phyloP scores from a whole-genome alignment of 139 green algal genomes.

The Volvox africanus region DNA sequence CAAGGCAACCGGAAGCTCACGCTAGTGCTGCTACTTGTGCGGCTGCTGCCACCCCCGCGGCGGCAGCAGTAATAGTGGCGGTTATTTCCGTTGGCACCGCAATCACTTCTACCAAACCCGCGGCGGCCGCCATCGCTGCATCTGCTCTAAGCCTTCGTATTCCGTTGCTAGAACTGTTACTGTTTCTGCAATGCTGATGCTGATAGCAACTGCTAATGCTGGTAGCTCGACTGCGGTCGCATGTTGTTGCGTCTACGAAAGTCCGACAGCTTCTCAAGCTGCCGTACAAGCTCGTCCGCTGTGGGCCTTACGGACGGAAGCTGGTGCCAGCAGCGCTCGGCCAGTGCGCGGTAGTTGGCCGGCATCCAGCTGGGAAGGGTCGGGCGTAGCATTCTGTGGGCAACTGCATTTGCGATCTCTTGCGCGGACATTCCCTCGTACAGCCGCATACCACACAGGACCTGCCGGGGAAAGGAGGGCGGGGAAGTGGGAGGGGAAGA shows the following conservation, averaged over 20 bases:
- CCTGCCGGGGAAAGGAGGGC: neutral
- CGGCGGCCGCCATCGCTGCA: too few relatives aligned
- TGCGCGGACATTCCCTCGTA: slow-evolving; percentile 3
- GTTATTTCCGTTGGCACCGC: too few relatives aligned
- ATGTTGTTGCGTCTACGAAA: neutral
- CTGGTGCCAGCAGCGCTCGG: slow-evolving; percentile 25
- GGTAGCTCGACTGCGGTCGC: neutral
- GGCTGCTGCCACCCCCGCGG: too few relatives aligned
- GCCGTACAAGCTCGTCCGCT: slow-evolving; percentile 23
- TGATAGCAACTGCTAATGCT: too few relatives aligned
- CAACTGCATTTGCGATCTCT: slow-evolving; percentile 9
- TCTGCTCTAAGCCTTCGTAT: too few relatives aligned
- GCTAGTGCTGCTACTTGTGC: too few relatives aligned
- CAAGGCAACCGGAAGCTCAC: too few relatives aligned
- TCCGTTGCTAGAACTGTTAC: too few relatives aligned
- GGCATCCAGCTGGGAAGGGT: slow-evolving; percentile 13
- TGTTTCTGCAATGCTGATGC: too few relatives aligned
- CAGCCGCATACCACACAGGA: slow-evolving; percentile 32
- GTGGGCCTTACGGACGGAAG: neutral
- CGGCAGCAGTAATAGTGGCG: too few relatives aligned
- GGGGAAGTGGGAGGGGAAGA: neutral
- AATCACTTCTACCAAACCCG: too few relatives aligned
- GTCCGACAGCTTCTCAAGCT: slow-evolving; percentile 36
- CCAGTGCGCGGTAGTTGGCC: slow-evolving; percentile 18
- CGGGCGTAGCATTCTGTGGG: slow-evolving; percentile 1